Base-by-base conservation (phyloP, 2,329 filamentous ascomycete species). In the Arthrinium puccinioides region DNA sequence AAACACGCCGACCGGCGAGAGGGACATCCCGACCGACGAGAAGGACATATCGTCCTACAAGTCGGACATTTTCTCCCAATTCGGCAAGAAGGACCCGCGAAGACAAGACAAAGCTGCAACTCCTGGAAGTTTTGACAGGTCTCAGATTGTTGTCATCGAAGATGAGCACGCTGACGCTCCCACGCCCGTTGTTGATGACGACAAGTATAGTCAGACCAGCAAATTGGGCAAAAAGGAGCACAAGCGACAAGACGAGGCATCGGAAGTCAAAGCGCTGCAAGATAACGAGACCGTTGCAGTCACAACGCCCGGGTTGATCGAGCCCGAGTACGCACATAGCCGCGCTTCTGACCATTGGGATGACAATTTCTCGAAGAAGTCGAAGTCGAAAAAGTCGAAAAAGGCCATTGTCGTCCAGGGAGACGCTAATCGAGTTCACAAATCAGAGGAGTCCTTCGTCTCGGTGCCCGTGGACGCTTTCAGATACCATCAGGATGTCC, bases 181-280 rank as follows among this genome's bases (percentile, higher is more conserved):
- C 28, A 49, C 23, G 48, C 56, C 33, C 44, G 41, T 28, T n/a
- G 36, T 51, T 43, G 56, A 61, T 46, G 50, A 54, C 31, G 45
- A 54, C 13, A 57, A 55, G 44, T 57, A 41, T 21, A 18, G 32
- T 11, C 32, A 41, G 28, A 40, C 38, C 21, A 39, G 46, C 14
- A 57, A 56, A 40, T 47, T 55, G 3, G 57, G 51, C 44, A 63
- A 59, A 39, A 62, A 61, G 41, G 59, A 64, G 37, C 55, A 57
- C 44, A 69, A 64, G 51, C 67, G 63, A 47, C 60, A 55, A 13
- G 67, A 67, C 3, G 69, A 64, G 44, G 59, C 56, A 25, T 54
- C 58, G 7, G 60, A 61, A 25, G 33, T 38, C 28, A 46, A 46
- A 29, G 27, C 40, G 27, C 46, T 50, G 33, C 45, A 49, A 39